phyloP scores from a whole-genome alignment of 2,329 filamentous ascomycete species.

The Penicillium verrucosum region DNA sequence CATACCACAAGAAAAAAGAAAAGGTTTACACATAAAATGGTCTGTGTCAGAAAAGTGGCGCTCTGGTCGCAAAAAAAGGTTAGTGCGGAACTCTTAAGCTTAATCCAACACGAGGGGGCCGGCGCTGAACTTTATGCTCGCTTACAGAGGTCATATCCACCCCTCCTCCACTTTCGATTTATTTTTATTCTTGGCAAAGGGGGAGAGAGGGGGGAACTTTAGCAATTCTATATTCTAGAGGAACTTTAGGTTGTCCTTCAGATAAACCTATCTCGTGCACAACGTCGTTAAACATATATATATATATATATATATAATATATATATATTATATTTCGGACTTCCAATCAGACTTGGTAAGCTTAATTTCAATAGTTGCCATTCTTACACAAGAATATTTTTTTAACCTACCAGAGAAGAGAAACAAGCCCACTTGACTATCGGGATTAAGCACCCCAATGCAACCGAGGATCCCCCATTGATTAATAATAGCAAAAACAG shows the following conservation, averaged over 20 bases:
- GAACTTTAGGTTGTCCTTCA: not conserved
- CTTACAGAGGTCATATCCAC: constrained; percentile 25
- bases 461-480: constrained; percentile 10
- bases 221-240: constrained; percentile 11
- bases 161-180: constrained; percentile 15
- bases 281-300: not conserved
- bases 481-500: constrained; percentile 4
- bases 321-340: not conserved
- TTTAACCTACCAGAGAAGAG: not conserved
- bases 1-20: constrained; percentile 4
- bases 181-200: constrained; percentile 16
- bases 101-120: constrained; percentile 43
- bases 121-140: constrained; percentile 37
- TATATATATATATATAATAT: not conserved
- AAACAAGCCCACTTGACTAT: constrained; percentile 12
- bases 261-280: not conserved
- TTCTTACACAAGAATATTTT: not conserved
- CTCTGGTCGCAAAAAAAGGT: constrained; percentile 34
- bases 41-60: constrained; percentile 30
- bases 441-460: constrained; percentile 12
- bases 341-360: not conserved
- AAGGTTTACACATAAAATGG: constrained; percentile 8
- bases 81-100: constrained; percentile 44
- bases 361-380: not conserved
- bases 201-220: not conserved